phyloP scores from a whole-genome alignment of 2,329 filamentous ascomycete species.

The Trichoderma oligosporum region DNA sequence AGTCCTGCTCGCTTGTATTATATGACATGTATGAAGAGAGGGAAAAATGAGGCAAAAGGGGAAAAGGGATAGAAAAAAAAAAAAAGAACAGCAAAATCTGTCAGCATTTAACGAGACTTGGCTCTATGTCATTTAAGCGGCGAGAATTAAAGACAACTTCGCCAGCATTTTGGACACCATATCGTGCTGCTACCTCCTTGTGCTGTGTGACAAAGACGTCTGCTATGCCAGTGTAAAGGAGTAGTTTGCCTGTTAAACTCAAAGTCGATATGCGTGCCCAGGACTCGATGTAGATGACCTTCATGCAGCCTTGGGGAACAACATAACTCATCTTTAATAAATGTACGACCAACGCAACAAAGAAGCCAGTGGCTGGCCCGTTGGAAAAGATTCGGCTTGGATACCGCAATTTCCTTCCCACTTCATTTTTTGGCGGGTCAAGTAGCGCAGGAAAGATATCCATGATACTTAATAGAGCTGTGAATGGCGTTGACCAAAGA shows the following conservation, averaged over 20 bases:
- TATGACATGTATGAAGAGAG: slow-evolving; percentile 20
- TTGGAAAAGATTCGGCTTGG: slow-evolving; percentile 82
- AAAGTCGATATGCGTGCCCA: slow-evolving; percentile 82
- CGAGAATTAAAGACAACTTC: slow-evolving; percentile 41
- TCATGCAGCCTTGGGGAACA: slow-evolving; percentile 54
- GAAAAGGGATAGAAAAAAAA: neutral
- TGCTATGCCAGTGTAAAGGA: slow-evolving; percentile 61
- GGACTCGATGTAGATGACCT: slow-evolving; percentile 83
- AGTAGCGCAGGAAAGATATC: slow-evolving; percentile 57
- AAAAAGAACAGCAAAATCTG: neutral
- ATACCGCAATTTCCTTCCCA: slow-evolving; percentile 36
- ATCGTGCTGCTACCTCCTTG: slow-evolving; percentile 53
- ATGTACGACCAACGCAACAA: slow-evolving; percentile 56
- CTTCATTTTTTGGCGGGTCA: slow-evolving; percentile 29
- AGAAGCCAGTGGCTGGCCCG: slow-evolving; percentile 82
- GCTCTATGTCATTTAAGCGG: slow-evolving; percentile 22
- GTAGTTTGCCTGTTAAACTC: slow-evolving; percentile 77
- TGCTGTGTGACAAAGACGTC: slow-evolving; percentile 85
- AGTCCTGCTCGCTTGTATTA: slow-evolving; percentile 5
- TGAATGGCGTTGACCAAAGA: slow-evolving; percentile 67
- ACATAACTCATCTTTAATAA: slow-evolving; percentile 44
- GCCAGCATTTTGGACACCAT: slow-evolving; percentile 38
- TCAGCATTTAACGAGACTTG: neutral
- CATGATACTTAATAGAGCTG: slow-evolving; percentile 61
- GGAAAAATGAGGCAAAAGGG: neutral